These are phyloP conservation scores for Aureobasidium zeae DNA, from an alignment of 2,329 filamentous ascomycete species.

Conservation along the genomic window DNA sequence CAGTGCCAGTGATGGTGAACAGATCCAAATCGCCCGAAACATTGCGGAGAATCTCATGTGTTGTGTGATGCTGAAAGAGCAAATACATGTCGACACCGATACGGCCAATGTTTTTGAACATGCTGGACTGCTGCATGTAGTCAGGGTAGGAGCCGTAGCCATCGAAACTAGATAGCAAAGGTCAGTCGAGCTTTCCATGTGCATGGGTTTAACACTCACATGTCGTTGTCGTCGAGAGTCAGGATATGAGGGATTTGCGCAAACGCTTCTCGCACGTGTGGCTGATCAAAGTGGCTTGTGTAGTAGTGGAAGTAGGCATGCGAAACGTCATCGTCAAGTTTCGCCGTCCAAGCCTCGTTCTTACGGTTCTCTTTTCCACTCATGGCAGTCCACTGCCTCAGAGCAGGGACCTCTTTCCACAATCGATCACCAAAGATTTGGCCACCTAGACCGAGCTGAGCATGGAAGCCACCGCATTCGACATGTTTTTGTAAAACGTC, in stretches of 20 bases:
- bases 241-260: conserved; percentile 92
- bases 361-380: conserved; percentile 89
- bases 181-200: background rate
- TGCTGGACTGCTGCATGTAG: conserved; percentile 94
- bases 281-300: conserved; percentile 95
- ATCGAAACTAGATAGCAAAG: conserved; percentile 68
- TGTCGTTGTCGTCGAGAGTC: conserved; percentile 93
- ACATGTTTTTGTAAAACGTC: conserved; percentile 96
- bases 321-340: conserved; percentile 88
- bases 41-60: conserved; percentile 82
- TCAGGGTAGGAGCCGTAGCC: conserved; percentile 95
- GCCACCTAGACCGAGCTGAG: conserved; percentile 82
- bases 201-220: conserved; percentile 55
- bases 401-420: conserved; percentile 88
- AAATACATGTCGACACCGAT: conserved; percentile 97
- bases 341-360: conserved; percentile 82
- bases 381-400: conserved; percentile 92
- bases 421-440: conserved; percentile 93
- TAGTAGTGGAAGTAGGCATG: conserved; percentile 99
- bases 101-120: conserved; percentile 96
- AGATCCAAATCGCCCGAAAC: conserved; percentile 81
- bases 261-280: conserved; percentile 86
- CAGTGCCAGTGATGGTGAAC: conserved; percentile 93
- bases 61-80: conserved; percentile 96
- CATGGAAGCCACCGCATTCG: conserved; percentile 91